These are phyloP conservation scores for Calophaca sinica DNA, from an alignment of 306 rosid species.

Conservation along the genomic window DNA sequence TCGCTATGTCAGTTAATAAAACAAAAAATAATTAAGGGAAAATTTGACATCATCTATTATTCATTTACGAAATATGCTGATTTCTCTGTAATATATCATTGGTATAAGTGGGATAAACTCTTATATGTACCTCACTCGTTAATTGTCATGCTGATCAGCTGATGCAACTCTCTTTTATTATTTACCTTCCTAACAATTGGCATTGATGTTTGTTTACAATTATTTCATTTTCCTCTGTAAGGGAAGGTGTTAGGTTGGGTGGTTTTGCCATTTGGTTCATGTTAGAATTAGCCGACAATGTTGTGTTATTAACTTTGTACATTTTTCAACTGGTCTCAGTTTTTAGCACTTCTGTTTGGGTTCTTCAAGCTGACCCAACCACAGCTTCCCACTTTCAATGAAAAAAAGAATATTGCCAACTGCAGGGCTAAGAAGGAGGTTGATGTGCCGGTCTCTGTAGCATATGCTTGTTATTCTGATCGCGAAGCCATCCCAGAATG, in stretches of 20 bases:
- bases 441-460: slow-evolving; percentile 83
- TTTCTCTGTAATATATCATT: not conserved
- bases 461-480: slow-evolving; percentile 80
- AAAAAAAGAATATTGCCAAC: slow-evolving; percentile 41
- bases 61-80: not conserved
- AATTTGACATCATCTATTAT: slow-evolving; percentile 1
- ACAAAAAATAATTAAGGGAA: not conserved
- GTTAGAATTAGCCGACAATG: not conserved
- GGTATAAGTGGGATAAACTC: no score
- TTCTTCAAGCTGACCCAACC: slow-evolving; percentile 27
- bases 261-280: slow-evolving; percentile 20
- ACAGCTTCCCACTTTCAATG: slow-evolving; percentile 34
- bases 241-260: not conserved
- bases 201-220: not conserved
- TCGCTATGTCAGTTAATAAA: not conserved
- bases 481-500: slow-evolving; percentile 91
- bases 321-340: slow-evolving; percentile 7
- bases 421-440: slow-evolving; percentile 93
- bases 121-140: no score
- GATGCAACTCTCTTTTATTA: not conserved
- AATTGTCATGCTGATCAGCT: no score
- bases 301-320: not conserved
- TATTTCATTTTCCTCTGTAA: slow-evolving; percentile 1
- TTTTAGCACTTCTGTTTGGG: slow-evolving; percentile 15
- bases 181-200: not conserved